A percentile compares a stretch with the other conserved stretches of the same genome.
phyloP scores from a whole-genome alignment of 1,284 basidiomycete genomes.

The Irpex sp. region DNA sequence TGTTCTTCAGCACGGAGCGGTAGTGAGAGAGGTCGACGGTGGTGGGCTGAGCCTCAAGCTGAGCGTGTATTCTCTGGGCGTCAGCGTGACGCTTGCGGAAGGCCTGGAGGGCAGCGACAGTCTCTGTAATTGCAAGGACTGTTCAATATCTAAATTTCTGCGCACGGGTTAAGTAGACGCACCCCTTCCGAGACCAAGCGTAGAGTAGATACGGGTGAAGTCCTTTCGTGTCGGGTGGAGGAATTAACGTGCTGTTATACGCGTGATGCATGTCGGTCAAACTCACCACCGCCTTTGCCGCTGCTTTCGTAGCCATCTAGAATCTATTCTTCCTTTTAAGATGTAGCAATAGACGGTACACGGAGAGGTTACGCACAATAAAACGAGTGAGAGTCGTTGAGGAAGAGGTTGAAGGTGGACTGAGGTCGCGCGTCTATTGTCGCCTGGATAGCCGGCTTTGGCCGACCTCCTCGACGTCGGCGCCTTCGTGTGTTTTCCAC shows the following conservation, averaged over 20 bases:
- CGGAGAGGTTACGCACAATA: conserved; percentile 6
- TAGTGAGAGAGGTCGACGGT: conserved; percentile 91
- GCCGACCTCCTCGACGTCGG: conserved; percentile 3
- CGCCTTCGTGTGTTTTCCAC: background rate
- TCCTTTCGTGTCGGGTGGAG: conserved; percentile 50
- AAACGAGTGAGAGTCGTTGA: conserved; percentile 5
- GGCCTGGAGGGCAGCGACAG: conserved; percentile 83
- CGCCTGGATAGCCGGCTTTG: conserved; percentile 7
- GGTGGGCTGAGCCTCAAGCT: conserved; percentile 71
- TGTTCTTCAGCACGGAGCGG: conserved; percentile 90
- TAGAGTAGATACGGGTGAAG: conserved; percentile 88
- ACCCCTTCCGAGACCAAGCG: conserved; percentile 93
- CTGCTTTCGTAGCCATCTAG: conserved; percentile 80
- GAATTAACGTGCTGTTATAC: conserved; percentile 11
- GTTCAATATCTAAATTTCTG: background rate
- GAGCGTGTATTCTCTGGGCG: conserved; percentile 75
- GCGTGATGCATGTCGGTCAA: conserved; percentile 9
- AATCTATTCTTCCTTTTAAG: conserved; percentile 4
- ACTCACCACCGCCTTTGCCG: conserved; percentile 73
- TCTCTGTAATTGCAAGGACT: conserved; percentile 53
- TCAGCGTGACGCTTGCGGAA: conserved; percentile 96
- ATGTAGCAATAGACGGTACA: background rate
- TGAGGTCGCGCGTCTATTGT: conserved; percentile 8
- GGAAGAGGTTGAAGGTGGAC: conserved; percentile 5
- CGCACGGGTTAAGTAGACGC: conserved; percentile 14